These are phyloP conservation scores for Cystobasidium ongulense DNA, from an alignment of 768 basidiomycete genomes.

Conservation along the genomic window DNA sequence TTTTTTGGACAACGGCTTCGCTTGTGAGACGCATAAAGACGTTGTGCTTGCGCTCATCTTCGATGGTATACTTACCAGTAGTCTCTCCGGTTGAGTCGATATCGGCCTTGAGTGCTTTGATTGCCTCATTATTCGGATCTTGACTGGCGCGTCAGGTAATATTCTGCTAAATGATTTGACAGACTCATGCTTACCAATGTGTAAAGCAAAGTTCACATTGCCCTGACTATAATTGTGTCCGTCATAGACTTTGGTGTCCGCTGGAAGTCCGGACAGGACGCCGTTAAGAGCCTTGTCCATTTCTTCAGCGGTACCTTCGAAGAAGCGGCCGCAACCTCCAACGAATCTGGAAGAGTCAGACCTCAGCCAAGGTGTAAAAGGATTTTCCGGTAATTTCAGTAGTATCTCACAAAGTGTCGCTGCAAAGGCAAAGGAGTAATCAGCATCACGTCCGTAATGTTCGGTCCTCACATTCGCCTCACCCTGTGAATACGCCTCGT, in stretches of 20 bases:
- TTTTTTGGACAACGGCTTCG: constrained; percentile 48
- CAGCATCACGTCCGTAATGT: neutral
- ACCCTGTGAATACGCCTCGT: constrained; percentile 83
- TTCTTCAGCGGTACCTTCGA: constrained; percentile 59
- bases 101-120: constrained; percentile 57
- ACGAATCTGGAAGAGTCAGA: constrained; percentile 46
- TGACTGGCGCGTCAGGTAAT: constrained; percentile 37
- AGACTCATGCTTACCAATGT: neutral
- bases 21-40: constrained; percentile 68
- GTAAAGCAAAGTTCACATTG: constrained; percentile 60
- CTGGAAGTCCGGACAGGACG: constrained; percentile 61
- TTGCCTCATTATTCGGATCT: constrained; percentile 53
- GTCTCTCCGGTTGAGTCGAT: constrained; percentile 58
- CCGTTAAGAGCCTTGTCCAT: constrained; percentile 71
- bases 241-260: constrained; percentile 70
- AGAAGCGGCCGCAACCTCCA: constrained; percentile 81
- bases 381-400: neutral
- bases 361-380: neutral
- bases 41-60: constrained; percentile 90
- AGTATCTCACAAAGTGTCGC: neutral
- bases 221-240: constrained; percentile 86
- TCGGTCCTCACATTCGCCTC: constrained; percentile 21
- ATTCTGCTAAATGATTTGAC: neutral
- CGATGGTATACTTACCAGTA: constrained; percentile 77
- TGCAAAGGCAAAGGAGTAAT: neutral